Percentiles rank a stretch among this genome's conserved stretches.
These are phyloP conservation scores for Centaurea solstitialis DNA, from an alignment of 129 eudicot genomes.

Conservation along the genomic window DNA sequence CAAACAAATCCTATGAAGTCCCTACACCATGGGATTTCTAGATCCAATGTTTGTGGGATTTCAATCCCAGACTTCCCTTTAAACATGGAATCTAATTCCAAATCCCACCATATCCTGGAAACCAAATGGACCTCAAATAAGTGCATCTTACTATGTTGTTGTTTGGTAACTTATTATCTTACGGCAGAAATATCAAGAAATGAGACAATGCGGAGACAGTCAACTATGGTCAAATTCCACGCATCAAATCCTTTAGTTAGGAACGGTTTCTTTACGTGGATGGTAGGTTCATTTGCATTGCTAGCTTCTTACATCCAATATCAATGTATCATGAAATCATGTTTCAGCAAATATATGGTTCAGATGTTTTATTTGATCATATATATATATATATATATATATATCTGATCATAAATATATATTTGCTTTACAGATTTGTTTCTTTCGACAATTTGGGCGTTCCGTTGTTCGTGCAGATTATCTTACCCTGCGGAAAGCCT, in stretches of 20 bases:
- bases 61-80: too few relatives aligned
- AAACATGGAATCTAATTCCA: too few relatives aligned
- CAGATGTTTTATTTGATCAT: background rate
- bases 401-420: background rate
- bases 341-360: background rate
- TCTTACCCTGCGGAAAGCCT: constrained; percentile 94
- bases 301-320: background rate
- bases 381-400: background rate
- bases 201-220: constrained; percentile 79
- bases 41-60: too few relatives aligned
- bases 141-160: background rate
- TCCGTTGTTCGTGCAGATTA: constrained; percentile 95
- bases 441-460: constrained; percentile 92
- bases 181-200: constrained; percentile 82
- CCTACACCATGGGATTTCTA: too few relatives aligned
- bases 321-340: background rate
- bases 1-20: too few relatives aligned
- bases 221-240: constrained; percentile 76
- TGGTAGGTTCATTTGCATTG: constrained; percentile 51
- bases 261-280: constrained; percentile 68
- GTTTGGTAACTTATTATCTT: background rate
- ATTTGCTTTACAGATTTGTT: constrained; percentile 63
- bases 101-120: too few relatives aligned
- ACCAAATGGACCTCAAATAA: background rate
- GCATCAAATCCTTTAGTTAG: constrained; percentile 62